phyloP scores from a whole-genome alignment of 495 filamentous ascomycete species.

The Aspergillus carlsbadensis region DNA sequence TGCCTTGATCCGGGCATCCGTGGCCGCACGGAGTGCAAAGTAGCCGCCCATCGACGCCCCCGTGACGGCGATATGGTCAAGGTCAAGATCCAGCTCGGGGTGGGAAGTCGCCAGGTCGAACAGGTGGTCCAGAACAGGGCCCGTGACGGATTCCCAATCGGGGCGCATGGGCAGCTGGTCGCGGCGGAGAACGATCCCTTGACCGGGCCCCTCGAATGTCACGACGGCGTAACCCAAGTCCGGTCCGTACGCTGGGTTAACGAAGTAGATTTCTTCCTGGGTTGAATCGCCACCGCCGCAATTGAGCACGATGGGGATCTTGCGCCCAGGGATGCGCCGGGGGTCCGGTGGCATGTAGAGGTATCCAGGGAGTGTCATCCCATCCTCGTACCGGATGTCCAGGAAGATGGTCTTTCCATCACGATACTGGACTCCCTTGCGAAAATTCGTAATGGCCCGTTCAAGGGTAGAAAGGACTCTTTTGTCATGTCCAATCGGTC shows the following conservation, averaged over 20 bases:
- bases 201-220: constrained; percentile 51
- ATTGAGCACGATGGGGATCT: constrained; percentile 42
- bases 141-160: constrained; percentile 31
- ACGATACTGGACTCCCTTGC: background rate
- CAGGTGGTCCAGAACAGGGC: constrained; percentile 34
- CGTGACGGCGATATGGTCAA: constrained; percentile 34
- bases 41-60: constrained; percentile 49
- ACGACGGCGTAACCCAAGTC: constrained; percentile 47
- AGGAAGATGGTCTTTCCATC: background rate
- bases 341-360: background rate
- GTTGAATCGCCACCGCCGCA: constrained; percentile 41
- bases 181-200: constrained; percentile 38
- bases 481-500: constrained; percentile 12
- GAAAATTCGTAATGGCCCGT: background rate
- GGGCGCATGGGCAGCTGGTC: constrained; percentile 31
- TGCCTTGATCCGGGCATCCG: constrained; percentile 43
- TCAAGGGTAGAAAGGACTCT: constrained; percentile 19
- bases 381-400: background rate
- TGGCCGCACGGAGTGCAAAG: constrained; percentile 35
- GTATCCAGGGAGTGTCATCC: background rate
- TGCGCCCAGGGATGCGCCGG: constrained; percentile 24
- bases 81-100: constrained; percentile 41
- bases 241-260: constrained; percentile 18
- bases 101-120: background rate
- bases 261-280: constrained; percentile 48